phyloP scores from a whole-genome alignment of 2,329 filamentous ascomycete species.

The Zasmidium angulare region DNA sequence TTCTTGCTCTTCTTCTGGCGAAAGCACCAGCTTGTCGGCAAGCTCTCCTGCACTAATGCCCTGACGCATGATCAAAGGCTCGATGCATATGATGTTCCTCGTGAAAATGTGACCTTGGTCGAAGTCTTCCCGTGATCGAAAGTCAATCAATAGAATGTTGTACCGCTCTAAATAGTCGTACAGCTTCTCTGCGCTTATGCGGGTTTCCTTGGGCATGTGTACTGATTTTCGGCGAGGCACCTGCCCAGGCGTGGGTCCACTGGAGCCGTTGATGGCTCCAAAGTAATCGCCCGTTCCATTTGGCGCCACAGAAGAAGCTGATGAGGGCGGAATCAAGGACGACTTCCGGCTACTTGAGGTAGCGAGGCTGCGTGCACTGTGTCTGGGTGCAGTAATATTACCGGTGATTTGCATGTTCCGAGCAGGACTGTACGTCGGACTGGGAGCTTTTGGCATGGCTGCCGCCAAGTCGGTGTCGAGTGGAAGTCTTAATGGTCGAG shows the following conservation, averaged over 20 bases:
- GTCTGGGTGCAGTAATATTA: constrained; percentile 64
- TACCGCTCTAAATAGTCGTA: constrained; percentile 67
- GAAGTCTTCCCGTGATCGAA: constrained; percentile 75
- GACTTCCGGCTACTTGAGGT: constrained; percentile 52
- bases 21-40: constrained; percentile 68
- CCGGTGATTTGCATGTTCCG: constrained; percentile 68
- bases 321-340: constrained; percentile 42
- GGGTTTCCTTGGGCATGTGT: constrained; percentile 56
- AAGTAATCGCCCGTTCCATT: constrained; percentile 45
- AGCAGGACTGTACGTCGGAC: constrained; percentile 76
- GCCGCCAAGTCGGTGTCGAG: constrained; percentile 54
- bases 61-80: constrained; percentile 73
- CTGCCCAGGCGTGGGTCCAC: constrained; percentile 9
- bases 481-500: constrained; percentile 46
- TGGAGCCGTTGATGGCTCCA: constrained; percentile 28
- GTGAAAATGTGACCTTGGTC: constrained; percentile 88
- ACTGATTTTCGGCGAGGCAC: constrained; percentile 41
- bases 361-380: constrained; percentile 63
- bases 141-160: constrained; percentile 78
- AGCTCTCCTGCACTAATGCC: constrained; percentile 65
- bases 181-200: constrained; percentile 69
- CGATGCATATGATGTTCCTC: constrained; percentile 82
- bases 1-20: constrained; percentile 70
- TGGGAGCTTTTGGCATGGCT: constrained; percentile 67
- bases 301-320: constrained; percentile 40